phyloP scores from a whole-genome alignment of 176 grass and related monocot genomes.

The Metroxylon sagu region DNA sequence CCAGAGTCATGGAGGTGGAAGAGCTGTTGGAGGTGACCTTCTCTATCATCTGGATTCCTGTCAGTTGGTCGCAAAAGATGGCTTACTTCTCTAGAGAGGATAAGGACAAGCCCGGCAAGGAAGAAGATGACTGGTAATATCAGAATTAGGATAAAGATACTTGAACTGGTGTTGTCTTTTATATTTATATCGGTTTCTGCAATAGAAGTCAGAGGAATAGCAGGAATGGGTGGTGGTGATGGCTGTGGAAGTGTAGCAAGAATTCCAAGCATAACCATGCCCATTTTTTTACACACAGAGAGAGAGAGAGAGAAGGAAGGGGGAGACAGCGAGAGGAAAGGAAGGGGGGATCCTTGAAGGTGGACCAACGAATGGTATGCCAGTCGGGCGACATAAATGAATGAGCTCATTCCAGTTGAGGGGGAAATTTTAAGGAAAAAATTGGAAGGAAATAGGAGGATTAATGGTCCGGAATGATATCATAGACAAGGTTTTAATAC shows the following conservation, averaged over 20 bases:
- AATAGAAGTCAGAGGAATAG: slow-evolving; percentile 10
- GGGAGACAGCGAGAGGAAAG: neutral
- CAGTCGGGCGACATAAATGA: neutral
- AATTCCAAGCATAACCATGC: neutral
- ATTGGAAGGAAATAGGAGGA: too few species aligned
- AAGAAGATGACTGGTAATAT: slow-evolving; percentile 69
- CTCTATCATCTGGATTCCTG: slow-evolving; percentile 19
- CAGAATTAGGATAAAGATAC: slow-evolving; percentile 60
- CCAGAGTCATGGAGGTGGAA: slow-evolving; percentile 92
- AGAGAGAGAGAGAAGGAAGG: too few species aligned
- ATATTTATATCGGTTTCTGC: slow-evolving; percentile 14
- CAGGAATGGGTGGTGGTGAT: slow-evolving; percentile 4
- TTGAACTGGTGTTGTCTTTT: slow-evolving; percentile 58
- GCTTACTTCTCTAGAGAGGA: slow-evolving; percentile 21
- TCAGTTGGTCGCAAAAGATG: slow-evolving; percentile 34
- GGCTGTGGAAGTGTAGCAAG: slow-evolving; percentile 20
- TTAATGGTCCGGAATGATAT: too few species aligned
- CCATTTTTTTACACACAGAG: too few species aligned
- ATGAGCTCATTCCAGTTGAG: neutral
- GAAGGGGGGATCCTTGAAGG: neutral
- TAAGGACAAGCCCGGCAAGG: slow-evolving; percentile 66
- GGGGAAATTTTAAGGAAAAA: too few species aligned
- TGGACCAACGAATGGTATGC: slow-evolving; percentile 4
- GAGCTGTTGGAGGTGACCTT: slow-evolving; percentile 88
- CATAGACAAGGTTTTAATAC: too few species aligned